phyloP scores from a whole-genome alignment of 768 basidiomycete species.

The Boletales sp. region DNA sequence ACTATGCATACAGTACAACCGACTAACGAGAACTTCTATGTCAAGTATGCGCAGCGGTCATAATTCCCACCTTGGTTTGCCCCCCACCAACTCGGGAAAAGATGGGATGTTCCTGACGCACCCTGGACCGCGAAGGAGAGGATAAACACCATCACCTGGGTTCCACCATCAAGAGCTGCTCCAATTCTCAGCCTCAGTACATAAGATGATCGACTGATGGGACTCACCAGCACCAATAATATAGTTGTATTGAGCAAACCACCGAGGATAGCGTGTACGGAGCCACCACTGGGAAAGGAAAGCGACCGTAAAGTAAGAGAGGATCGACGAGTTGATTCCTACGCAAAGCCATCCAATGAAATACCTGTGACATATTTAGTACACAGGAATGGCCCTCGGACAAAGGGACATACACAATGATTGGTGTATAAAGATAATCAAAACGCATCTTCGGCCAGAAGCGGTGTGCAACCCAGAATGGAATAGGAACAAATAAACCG shows the following conservation, averaged over 20 bases:
- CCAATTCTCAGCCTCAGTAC: not conserved
- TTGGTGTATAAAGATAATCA: constrained; percentile 32
- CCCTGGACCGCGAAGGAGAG: constrained; percentile 51
- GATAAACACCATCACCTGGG: constrained; percentile 54
- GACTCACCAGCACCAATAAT: constrained; percentile 54
- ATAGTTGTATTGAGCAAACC: constrained; percentile 69
- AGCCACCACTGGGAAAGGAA: constrained; percentile 60
- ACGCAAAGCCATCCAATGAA: constrained; percentile 44
- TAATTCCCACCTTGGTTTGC: constrained; percentile 50
- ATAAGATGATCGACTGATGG: not conserved
- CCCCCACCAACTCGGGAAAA: constrained; percentile 58
- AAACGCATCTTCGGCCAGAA: constrained; percentile 30
- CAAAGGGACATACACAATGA: constrained; percentile 22
- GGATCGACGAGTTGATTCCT: constrained; percentile 54
- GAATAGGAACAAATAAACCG: constrained; percentile 36
- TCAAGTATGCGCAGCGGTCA: constrained; percentile 24
- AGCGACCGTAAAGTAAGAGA: constrained; percentile 48
- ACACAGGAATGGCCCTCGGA: not conserved
- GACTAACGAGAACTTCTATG: too few species aligned
- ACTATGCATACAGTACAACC: too few species aligned
- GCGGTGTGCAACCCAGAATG: constrained; percentile 39
- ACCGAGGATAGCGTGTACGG: constrained; percentile 53
- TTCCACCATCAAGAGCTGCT: constrained; percentile 35
- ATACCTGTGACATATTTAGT: constrained; percentile 17
- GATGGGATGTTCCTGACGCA: constrained; percentile 43